phyloP scores from a whole-genome alignment of 179 eudicot genomes.

The Dionaea muscipula region DNA sequence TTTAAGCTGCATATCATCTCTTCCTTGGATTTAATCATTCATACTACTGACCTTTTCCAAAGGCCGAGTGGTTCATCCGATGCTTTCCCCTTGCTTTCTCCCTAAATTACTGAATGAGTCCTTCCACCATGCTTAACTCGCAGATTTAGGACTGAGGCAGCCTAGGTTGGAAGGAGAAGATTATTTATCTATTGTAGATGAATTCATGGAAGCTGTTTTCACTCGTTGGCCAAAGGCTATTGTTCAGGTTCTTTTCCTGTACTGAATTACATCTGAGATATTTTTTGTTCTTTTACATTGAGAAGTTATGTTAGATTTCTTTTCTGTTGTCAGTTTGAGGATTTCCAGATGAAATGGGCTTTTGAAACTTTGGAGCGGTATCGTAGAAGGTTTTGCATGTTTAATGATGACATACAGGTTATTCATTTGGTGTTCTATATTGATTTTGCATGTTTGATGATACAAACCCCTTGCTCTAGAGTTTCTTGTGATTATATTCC shows the following conservation, averaged over 20 bases:
- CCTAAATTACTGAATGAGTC: background rate
- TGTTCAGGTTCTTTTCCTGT: conserved; percentile 61
- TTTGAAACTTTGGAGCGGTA: conserved; percentile 89
- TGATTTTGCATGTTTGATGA: background rate
- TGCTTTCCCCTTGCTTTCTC: background rate
- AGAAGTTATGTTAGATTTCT: conserved; percentile 11
- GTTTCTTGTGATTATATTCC: background rate
- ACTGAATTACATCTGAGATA: background rate
- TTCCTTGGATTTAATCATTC: too few relatives aligned
- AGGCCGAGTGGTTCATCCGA: background rate
- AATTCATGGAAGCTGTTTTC: conserved; percentile 91
- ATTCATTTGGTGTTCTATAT: conserved; percentile 7
- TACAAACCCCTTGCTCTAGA: background rate
- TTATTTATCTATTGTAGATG: conserved; percentile 74
- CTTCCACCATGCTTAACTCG: conserved; percentile 16
- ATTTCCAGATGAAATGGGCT: conserved; percentile 99
- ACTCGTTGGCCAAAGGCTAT: conserved; percentile 99
- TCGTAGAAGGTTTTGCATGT: conserved; percentile 84
- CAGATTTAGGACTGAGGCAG: conserved; percentile 91
- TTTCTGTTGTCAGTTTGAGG: conserved; percentile 63
- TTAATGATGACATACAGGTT: conserved; percentile 97
- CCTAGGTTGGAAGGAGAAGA: conserved; percentile 96
- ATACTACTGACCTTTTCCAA: too few relatives aligned
- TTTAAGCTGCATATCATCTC: too few relatives aligned
- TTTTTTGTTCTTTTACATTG: conserved; percentile 1